A percentile compares a stretch with the other conserved stretches of the same genome.
Evolutionary conservation across 2,329 filamentous ascomycete genomes (phyloP).

Genomic region (Fusarium acutatum): DNA sequence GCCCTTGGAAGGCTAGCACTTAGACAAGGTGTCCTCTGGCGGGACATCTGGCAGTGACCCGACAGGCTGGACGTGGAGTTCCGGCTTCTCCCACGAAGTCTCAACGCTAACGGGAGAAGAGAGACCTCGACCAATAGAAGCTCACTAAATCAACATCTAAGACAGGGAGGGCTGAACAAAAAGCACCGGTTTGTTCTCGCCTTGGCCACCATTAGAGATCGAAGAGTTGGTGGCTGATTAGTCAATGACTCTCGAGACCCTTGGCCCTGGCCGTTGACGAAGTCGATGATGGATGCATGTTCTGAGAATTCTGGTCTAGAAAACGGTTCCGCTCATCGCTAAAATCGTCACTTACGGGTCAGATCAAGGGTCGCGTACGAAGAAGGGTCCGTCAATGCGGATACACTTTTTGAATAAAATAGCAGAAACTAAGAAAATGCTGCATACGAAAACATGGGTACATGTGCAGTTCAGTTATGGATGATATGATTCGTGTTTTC

Average conservation of each 20-base stretch:
- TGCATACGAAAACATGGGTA: not conserved
- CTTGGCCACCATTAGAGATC: slow-evolving; percentile 32
- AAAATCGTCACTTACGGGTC: slow-evolving; percentile 28
- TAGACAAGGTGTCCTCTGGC: slow-evolving; percentile 10
- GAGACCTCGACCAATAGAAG: slow-evolving; percentile 19
- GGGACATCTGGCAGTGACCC: slow-evolving; percentile 41
- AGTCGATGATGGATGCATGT: slow-evolving; percentile 8
- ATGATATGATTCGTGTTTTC: not conserved
- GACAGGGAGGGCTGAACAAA: slow-evolving; percentile 27
- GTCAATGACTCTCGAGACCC: slow-evolving; percentile 27
- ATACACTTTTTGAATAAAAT: slow-evolving; percentile 4
- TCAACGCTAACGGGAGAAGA: slow-evolving; percentile 28
- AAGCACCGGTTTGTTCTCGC: slow-evolving; percentile 48
- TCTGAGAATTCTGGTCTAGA: slow-evolving; percentile 8
- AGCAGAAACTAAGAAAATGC: not conserved
- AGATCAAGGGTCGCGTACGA: slow-evolving; percentile 29
- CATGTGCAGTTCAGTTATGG: not conserved
- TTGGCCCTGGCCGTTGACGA: slow-evolving; percentile 11
- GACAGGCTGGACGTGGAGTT: slow-evolving; percentile 43
- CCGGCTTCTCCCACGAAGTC: slow-evolving; percentile 45
- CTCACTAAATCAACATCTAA: slow-evolving; percentile 11
- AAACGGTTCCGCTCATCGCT: slow-evolving; percentile 32
- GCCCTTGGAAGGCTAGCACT: not conserved
- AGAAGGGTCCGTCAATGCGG: slow-evolving; percentile 8
- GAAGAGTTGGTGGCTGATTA: slow-evolving; percentile 27